Evolutionary conservation across 805 yeast species (phyloP).

Genomic region (Candida manassasensis): DNA sequence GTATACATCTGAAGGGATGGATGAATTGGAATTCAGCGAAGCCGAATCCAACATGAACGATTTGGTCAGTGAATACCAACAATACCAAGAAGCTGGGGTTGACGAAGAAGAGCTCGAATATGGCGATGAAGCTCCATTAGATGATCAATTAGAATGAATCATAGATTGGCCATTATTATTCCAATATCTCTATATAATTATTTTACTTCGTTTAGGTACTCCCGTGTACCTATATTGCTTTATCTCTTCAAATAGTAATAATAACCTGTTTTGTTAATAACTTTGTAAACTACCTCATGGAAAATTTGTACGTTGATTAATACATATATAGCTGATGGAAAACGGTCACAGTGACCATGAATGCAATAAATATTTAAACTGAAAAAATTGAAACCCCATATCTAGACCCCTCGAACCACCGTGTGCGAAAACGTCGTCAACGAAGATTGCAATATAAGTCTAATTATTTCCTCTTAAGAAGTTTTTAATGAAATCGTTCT

Average conservation of each 20-base stretch:
- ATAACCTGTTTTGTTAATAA: conserved; percentile 2
- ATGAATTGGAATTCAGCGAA: conserved; percentile 88
- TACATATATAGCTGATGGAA: not conserved
- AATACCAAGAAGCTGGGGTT: conserved; percentile 78
- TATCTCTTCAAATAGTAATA: conserved; percentile 5
- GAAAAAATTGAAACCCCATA: too few species aligned
- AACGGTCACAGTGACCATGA: too few species aligned
- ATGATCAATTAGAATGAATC: conserved; percentile 42
- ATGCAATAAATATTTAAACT: too few species aligned
- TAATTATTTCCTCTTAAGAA: conserved; percentile 59
- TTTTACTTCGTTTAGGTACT: conserved; percentile 5
- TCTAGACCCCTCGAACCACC: too few species aligned
- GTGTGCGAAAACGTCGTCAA: too few species aligned
- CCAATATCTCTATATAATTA: conserved; percentile 1
- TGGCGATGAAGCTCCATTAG: conserved; percentile 60
- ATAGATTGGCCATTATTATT: not conserved
- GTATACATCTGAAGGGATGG: conserved; percentile 97
- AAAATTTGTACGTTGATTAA: not conserved
- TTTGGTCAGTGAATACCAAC: conserved; percentile 83
- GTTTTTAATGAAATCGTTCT: conserved; percentile 63
- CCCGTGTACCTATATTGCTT: conserved; percentile 1
- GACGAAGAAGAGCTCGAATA: conserved; percentile 75
- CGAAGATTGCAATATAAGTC: not conserved
- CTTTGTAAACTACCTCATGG: too few species aligned
- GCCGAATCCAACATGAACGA: conserved; percentile 91